Conservation (phyloP, 768 basidiomycete genomes). For the Boletellus ananas region DNA sequence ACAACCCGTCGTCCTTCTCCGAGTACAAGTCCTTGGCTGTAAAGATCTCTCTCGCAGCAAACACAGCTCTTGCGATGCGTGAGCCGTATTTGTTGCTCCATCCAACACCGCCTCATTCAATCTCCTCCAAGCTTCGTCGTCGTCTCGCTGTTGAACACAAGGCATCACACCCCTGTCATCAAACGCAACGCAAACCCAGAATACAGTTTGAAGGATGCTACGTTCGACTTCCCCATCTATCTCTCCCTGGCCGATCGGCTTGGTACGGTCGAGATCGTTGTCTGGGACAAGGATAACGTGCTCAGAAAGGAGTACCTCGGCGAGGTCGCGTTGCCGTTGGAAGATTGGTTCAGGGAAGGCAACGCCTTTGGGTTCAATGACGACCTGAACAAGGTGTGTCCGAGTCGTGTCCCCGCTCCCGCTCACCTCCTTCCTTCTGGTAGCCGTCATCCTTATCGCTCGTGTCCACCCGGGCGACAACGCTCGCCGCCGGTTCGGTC, state of each 20-base stretch:
- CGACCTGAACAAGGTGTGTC: slow-evolving; percentile 61
- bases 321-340: slow-evolving; percentile 73
- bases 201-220: slow-evolving; percentile 66
- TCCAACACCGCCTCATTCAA: neutral
- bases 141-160: slow-evolving; percentile 54
- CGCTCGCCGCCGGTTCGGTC: slow-evolving; percentile 49
- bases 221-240: slow-evolving; percentile 87
- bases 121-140: slow-evolving; percentile 56
- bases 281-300: slow-evolving; percentile 92
- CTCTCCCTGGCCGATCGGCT: slow-evolving; percentile 68
- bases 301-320: slow-evolving; percentile 89
- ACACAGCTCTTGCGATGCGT: slow-evolving; percentile 76
- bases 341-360: slow-evolving; percentile 68
- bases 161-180: slow-evolving; percentile 69
- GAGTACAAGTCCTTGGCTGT: slow-evolving; percentile 67
- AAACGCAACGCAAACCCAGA: slow-evolving; percentile 70
- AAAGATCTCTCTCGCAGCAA: slow-evolving; percentile 61
- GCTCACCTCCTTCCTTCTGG: neutral
- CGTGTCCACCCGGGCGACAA: slow-evolving; percentile 45
- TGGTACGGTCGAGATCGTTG: slow-evolving; percentile 75
- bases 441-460: slow-evolving; percentile 48
- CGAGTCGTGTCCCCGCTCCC: neutral
- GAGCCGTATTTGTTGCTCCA: slow-evolving; percentile 29
- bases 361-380: slow-evolving; percentile 52
- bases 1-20: slow-evolving; percentile 58